A percentile compares a stretch with the other conserved stretches of the same genome.
These are phyloP conservation scores for Saccharomycopsis fermentans DNA, from an alignment of 805 yeast genomes.

Conservation along the genomic window DNA sequence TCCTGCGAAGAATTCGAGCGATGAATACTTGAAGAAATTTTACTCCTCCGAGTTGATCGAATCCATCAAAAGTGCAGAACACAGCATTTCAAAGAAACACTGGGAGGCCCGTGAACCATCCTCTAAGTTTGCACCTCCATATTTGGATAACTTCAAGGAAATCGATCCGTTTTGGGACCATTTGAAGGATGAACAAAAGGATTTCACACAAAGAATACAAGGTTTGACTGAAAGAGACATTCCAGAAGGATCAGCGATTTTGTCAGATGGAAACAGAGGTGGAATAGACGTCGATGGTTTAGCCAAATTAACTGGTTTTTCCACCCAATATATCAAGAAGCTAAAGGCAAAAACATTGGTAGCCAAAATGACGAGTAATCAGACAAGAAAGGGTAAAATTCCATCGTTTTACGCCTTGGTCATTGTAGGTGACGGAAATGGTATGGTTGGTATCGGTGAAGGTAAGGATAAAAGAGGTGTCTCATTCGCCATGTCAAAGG, in stretches of 20 bases:
- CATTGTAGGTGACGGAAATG: constrained; percentile 86
- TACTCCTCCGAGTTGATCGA: constrained; percentile 76
- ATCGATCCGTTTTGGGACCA: constrained; percentile 72
- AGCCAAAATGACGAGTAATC: constrained; percentile 76
- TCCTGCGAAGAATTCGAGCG: not conserved
- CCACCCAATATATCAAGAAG: constrained; percentile 47
- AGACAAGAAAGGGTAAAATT: constrained; percentile 87
- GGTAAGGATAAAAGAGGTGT: constrained; percentile 80
- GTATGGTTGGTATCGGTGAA: constrained; percentile 91
- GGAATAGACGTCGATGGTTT: constrained; percentile 27
- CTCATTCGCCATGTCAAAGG: constrained; percentile 66
- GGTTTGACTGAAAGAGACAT: constrained; percentile 45
- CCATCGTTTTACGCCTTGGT: constrained; percentile 73
- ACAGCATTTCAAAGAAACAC: constrained; percentile 56
- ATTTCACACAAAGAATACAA: constrained; percentile 45
- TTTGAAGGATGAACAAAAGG: constrained; percentile 37
- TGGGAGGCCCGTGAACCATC: constrained; percentile 36
- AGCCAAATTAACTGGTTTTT: constrained; percentile 56
- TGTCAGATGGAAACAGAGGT: constrained; percentile 21
- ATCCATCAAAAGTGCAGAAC: constrained; percentile 73
- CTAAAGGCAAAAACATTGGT: constrained; percentile 58
- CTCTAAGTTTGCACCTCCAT: constrained; percentile 57
- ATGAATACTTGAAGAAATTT: constrained; percentile 43
- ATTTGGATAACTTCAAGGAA: constrained; percentile 58
- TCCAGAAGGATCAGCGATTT: constrained; percentile 33